These are phyloP conservation scores for Nannochloropsis salina DNA, from an alignment of 108 stramenopile species.

Conservation along the genomic window DNA sequence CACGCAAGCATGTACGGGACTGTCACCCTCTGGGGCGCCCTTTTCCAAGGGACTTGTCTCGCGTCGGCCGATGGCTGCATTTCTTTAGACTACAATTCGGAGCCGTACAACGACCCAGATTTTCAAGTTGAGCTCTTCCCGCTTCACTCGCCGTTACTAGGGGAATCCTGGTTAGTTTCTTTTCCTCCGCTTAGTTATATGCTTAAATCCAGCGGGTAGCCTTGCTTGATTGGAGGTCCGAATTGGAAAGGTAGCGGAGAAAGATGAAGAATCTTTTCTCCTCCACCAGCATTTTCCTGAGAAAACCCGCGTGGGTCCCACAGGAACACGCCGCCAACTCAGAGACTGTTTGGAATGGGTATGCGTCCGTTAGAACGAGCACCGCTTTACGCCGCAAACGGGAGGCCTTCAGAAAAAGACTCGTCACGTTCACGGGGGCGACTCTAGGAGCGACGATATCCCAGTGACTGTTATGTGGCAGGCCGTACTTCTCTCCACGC, in stretches of 20 bases:
- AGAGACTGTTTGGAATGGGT: slow-evolving; percentile 16
- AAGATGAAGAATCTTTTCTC: not conserved
- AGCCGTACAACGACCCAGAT: slow-evolving; percentile 54
- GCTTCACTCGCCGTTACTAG: slow-evolving; percentile 91
- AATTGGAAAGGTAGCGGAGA: slow-evolving; percentile 29
- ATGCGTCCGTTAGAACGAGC: slow-evolving; percentile 20
- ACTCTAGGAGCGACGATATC: slow-evolving; percentile 14
- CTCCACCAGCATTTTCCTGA: too few relatives aligned
- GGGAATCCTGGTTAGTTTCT: slow-evolving; percentile 93
- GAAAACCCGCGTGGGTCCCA: too few relatives aligned
- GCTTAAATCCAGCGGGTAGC: slow-evolving; percentile 94
- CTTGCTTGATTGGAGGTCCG: slow-evolving; percentile 65
- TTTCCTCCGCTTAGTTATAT: slow-evolving; percentile 95
- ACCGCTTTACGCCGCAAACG: slow-evolving; percentile 18
- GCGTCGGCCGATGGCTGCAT: slow-evolving; percentile 55
- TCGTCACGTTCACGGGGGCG: slow-evolving; percentile 24
- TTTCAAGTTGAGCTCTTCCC: slow-evolving; percentile 78
- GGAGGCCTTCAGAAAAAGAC: slow-evolving; percentile 19
- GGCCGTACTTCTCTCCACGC: slow-evolving; percentile 10
- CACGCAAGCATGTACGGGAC: slow-evolving; percentile 71
- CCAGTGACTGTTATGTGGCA: slow-evolving; percentile 22
- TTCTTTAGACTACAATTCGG: slow-evolving; percentile 75
- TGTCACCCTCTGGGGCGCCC: slow-evolving; percentile 84
- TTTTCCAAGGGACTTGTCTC: slow-evolving; percentile 82
- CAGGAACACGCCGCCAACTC: slow-evolving; percentile 17